A percentile compares a stretch with the other conserved stretches of the same genome.
Conservation (phyloP, 176 grass and related monocot species). For the Avena insularis region DNA sequence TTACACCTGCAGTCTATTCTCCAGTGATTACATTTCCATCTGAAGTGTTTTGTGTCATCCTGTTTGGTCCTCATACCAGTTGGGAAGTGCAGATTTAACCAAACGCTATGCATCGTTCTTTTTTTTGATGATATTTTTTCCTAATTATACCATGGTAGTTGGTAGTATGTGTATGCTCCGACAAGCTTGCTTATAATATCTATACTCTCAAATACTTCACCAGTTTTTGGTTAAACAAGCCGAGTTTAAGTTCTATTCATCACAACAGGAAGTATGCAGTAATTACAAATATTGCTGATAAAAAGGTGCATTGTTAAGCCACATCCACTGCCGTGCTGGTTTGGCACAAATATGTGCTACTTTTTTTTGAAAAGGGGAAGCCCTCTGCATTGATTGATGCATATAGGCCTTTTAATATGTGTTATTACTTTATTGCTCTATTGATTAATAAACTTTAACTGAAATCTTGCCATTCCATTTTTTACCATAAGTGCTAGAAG, state of each 20-base stretch:
- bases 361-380: no score
- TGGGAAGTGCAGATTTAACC: background rate
- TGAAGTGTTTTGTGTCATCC: background rate
- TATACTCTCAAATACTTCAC: background rate
- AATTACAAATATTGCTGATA: background rate
- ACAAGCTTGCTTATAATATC: background rate
- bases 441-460: background rate
- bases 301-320: background rate
- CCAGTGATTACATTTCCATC: no score
- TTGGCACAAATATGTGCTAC: background rate
- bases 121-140: background rate
- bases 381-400: no score
- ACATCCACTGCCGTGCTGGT: background rate
- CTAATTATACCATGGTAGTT: background rate
- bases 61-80: background rate
- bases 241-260: background rate
- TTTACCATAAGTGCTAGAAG: background rate
- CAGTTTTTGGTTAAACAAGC: background rate
- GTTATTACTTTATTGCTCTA: background rate
- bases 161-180: no score
- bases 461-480: background rate
- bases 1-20: no score
- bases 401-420: no score
- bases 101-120: constrained; percentile 10
- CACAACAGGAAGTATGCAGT: background rate